Evolutionary conservation across 192 early-diverging fungal genomes (phyloP).

Genomic region (Helicostylum pulchrum): DNA sequence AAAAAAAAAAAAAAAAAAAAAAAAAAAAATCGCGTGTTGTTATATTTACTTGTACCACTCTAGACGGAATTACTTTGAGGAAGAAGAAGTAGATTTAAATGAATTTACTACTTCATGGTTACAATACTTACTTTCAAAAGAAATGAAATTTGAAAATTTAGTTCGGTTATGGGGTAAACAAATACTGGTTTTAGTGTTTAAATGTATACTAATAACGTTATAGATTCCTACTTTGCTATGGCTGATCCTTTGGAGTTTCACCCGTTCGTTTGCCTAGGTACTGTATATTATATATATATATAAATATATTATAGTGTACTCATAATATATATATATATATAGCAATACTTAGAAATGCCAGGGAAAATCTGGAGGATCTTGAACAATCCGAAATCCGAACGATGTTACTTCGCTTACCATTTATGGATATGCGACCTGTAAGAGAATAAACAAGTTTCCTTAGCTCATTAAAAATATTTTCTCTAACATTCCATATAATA

Average conservation of each 20-base stretch:
- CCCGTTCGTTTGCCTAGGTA: slow-evolving; percentile 78
- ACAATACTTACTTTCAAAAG: slow-evolving; percentile 73
- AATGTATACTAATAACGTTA: not conserved
- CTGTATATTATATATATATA: not conserved
- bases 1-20: slow-evolving; percentile 7
- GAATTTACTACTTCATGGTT: slow-evolving; percentile 87
- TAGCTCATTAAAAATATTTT: not conserved
- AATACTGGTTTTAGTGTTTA: not conserved
- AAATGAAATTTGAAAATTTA: slow-evolving; percentile 77
- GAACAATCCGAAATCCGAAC: slow-evolving; percentile 91
- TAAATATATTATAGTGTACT: not conserved
- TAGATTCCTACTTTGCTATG: slow-evolving; percentile 83
- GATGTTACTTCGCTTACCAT: slow-evolving; percentile 74
- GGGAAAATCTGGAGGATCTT: slow-evolving; percentile 82
- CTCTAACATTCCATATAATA: not conserved
- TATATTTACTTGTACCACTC: not conserved
- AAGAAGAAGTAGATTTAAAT: slow-evolving; percentile 87
- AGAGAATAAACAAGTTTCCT: not conserved
- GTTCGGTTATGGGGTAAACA: slow-evolving; percentile 70
- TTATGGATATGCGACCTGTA: slow-evolving; percentile 64
- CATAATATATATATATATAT: slow-evolving; percentile 8
- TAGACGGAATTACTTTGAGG: slow-evolving; percentile 84
- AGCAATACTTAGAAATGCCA: slow-evolving; percentile 73
- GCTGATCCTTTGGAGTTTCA: slow-evolving; percentile 76
- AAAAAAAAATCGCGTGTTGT: not conserved